phyloP scores from a whole-genome alignment of 75 land plant species.

The Azolla pinnata region DNA sequence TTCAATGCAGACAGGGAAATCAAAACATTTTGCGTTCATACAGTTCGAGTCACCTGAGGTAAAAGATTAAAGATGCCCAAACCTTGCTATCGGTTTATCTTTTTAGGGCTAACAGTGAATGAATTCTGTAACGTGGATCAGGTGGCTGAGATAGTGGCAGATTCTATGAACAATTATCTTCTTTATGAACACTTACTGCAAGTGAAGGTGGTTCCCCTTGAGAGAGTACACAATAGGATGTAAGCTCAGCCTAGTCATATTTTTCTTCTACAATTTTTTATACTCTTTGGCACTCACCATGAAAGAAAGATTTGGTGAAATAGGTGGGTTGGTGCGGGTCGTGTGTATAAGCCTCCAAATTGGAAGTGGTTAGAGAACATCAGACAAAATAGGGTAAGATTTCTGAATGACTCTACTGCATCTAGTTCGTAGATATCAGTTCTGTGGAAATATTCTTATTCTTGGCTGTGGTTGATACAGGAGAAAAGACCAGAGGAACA shows the following conservation, averaged over 20 bases:
- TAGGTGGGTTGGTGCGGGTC: slow-evolving; percentile 52
- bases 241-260: slow-evolving; percentile 28
- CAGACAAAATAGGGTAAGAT: slow-evolving; percentile 47
- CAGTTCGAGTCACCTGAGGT: slow-evolving; percentile 82
- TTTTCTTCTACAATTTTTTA: too few relatives aligned
- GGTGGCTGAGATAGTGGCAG: slow-evolving; percentile 91
- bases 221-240: slow-evolving; percentile 60
- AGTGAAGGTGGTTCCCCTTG: slow-evolving; percentile 66
- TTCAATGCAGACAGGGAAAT: slow-evolving; percentile 67
- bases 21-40: slow-evolving; percentile 85
- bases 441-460: too few relatives aligned
- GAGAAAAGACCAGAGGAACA: slow-evolving; percentile 59
- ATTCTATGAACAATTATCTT: slow-evolving; percentile 70
- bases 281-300: too few relatives aligned
- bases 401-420: not conserved
- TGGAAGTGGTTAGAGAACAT: slow-evolving; percentile 33
- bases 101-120: not conserved
- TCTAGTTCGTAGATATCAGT: not conserved
- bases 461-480: slow-evolving; percentile 26
- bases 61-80: not conserved
- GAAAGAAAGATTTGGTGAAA: not conserved
- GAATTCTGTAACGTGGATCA: slow-evolving; percentile 17
- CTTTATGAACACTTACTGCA: slow-evolving; percentile 75
- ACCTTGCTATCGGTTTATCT: not conserved
- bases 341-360: slow-evolving; percentile 22